Base-by-base conservation (phyloP, 129 eudicot species). In the Saussurea involucrata region DNA sequence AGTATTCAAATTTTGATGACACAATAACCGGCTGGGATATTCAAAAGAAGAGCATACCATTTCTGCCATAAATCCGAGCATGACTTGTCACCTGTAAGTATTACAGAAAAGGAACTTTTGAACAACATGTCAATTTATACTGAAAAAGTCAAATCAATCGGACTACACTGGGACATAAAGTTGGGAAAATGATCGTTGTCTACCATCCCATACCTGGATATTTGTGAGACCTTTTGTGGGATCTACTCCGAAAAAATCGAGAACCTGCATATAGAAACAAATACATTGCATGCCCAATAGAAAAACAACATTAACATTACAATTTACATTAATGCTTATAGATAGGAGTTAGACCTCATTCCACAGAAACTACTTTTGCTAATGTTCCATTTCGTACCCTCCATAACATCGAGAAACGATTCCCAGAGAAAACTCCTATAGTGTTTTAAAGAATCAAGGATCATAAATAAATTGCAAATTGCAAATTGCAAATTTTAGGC, bases 191-290 rank as follows among this genome's bases (percentile, higher is more conserved):
- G 63, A 74, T 28, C 12, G 12, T 17, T 24, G 18, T 5, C 8
- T 32, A 67, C 67, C 42, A 66, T 10, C 24, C 29, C 29, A 24
- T 75, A 93, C 98, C 97, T 93, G 97, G 42, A 74, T 65, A 66
- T 93, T 96, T 2, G 89, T 78, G 66, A 93, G 93, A 25, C 98
- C 98, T 87, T 85, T 93, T 1, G 87, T 13, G 11, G 98, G 91
- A 81, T 90, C 90, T 15, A 93, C 96, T 44, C 86, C 84, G 31
- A 93, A 90, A 69, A 88, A 90, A 22, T 90, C 93, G 78, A 93
- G 72, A 18, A 93, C 98, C 98, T 93, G 74, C 58, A 22, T 20
- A 46, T 8, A 66, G 10, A 79, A 60, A 74, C 69, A 66, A 20
- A 66, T 28, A 29, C 49, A 76, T n/a, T 24, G 18, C 33, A 55